A percentile compares a stretch with the other conserved stretches of the same genome.
Evolutionary conservation across 495 filamentous ascomycete species (phyloP).

Genomic region (Podospora tetraspora): DNA sequence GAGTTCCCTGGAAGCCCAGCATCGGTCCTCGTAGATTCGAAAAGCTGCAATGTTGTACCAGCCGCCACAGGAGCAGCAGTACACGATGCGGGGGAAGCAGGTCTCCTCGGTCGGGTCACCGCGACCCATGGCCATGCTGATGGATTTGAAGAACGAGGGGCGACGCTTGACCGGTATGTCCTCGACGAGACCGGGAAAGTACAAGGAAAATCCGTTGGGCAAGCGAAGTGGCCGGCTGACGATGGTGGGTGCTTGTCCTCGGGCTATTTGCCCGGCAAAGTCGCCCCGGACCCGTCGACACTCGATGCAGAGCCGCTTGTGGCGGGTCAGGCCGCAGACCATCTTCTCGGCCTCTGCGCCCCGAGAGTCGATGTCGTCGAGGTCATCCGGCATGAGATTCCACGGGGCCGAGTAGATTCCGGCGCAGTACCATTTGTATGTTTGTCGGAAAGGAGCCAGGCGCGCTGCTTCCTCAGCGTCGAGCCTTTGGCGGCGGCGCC

Average conservation of each 20-base stretch:
- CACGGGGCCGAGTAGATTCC: not conserved
- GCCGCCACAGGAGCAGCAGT: not conserved
- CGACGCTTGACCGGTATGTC: not conserved
- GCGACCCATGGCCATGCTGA: no score
- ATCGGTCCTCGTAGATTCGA: not conserved
- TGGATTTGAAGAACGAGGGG: not conserved
- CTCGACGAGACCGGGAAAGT: conserved; percentile 2
- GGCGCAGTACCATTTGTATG: not conserved
- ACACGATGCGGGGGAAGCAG: not conserved
- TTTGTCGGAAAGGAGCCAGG: not conserved
- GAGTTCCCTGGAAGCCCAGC: not conserved
- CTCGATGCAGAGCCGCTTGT: conserved; percentile 17
- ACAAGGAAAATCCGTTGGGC: not conserved
- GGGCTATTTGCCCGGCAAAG: not conserved
- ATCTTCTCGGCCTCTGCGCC: not conserved
- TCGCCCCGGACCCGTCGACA: conserved; percentile 4
- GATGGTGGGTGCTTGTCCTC: not conserved
- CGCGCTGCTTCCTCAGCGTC: not conserved
- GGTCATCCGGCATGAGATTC: not conserved
- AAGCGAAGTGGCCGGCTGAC: not conserved
- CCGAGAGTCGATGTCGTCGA: not conserved
- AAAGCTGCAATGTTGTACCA: conserved; percentile 8
- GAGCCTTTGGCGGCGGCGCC: conserved; percentile 1
- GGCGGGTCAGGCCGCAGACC: conserved; percentile 13
- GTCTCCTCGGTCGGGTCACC: not conserved